Percentiles rank a stretch among this genome's conserved stretches.
phyloP scores from a whole-genome alignment of 75 land plant genomes.

The Selaginella tamariscina region DNA sequence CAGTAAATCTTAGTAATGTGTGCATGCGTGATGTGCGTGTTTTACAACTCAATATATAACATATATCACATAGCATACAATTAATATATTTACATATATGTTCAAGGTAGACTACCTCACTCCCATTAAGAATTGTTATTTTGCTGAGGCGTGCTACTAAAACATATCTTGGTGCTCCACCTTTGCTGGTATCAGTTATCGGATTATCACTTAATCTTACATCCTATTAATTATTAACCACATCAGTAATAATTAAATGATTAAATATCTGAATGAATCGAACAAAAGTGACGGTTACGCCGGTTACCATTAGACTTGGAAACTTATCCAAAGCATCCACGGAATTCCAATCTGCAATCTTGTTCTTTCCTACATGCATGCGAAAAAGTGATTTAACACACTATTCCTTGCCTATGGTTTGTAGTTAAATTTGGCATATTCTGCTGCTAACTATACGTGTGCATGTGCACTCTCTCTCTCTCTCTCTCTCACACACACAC shows the following conservation, averaged over 20 bases:
- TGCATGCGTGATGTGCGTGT: neutral
- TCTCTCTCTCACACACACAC: no score
- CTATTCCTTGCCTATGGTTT: no score
- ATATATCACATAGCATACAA: neutral
- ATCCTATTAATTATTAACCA: constrained; percentile 43
- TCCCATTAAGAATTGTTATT: constrained; percentile 68
- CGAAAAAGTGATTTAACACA: neutral
- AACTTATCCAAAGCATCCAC: constrained; percentile 63
- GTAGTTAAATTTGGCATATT: no score
- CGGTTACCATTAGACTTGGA: constrained; percentile 54
- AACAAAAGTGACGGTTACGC: neutral
- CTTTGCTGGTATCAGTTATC: constrained; percentile 54
- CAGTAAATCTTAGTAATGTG: neutral
- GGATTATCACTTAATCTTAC: constrained; percentile 87
- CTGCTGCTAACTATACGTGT: no score
- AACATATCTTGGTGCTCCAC: constrained; percentile 63
- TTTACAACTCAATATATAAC: neutral
- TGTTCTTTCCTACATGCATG: constrained; percentile 54
- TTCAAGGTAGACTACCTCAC: constrained; percentile 94
- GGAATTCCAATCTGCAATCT: constrained; percentile 57
- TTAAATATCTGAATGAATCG: neutral
- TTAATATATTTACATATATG: neutral
- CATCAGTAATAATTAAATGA: neutral
- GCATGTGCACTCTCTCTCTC: no score
- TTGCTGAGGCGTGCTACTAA: constrained; percentile 69